phyloP scores from a whole-genome alignment of 2,329 filamentous ascomycete genomes.

The Zalaria obscura region DNA sequence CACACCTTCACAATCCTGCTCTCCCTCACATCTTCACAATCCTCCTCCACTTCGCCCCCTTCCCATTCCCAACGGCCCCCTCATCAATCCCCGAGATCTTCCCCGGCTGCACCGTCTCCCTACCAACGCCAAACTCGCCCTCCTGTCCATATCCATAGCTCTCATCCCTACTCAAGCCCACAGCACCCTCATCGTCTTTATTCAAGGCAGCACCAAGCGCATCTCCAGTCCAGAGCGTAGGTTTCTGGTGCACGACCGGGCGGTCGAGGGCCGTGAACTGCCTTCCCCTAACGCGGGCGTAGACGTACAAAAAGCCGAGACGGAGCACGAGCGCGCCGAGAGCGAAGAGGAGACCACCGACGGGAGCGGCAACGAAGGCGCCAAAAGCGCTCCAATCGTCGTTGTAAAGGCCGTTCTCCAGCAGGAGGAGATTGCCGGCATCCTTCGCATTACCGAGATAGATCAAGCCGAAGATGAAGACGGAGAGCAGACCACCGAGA shows the following conservation, averaged over 20 bases:
- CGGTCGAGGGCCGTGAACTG: slow-evolving; percentile 56
- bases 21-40: too few relatives aligned
- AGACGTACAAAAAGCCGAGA: slow-evolving; percentile 42
- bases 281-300: slow-evolving; percentile 42
- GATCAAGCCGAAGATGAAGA: slow-evolving; percentile 68
- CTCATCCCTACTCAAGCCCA: too few relatives aligned
- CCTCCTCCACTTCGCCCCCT: too few relatives aligned
- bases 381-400: slow-evolving; percentile 74
- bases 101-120: too few relatives aligned
- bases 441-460: slow-evolving; percentile 55
- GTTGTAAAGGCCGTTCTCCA: slow-evolving; percentile 60
- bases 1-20: too few relatives aligned
- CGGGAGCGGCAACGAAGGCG: slow-evolving; percentile 65
- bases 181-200: background rate
- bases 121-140: too few relatives aligned
- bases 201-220: background rate
- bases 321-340: slow-evolving; percentile 47
- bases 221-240: background rate
- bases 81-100: too few relatives aligned
- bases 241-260: slow-evolving; percentile 16
- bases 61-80: too few relatives aligned
- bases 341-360: slow-evolving; percentile 62
- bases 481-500: slow-evolving; percentile 61
- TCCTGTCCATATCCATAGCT: too few relatives aligned
- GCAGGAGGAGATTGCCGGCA: slow-evolving; percentile 54